Evolutionary conservation across 257 asterid genomes (phyloP).

Genomic region (Oldenlandia corymbosa): DNA sequence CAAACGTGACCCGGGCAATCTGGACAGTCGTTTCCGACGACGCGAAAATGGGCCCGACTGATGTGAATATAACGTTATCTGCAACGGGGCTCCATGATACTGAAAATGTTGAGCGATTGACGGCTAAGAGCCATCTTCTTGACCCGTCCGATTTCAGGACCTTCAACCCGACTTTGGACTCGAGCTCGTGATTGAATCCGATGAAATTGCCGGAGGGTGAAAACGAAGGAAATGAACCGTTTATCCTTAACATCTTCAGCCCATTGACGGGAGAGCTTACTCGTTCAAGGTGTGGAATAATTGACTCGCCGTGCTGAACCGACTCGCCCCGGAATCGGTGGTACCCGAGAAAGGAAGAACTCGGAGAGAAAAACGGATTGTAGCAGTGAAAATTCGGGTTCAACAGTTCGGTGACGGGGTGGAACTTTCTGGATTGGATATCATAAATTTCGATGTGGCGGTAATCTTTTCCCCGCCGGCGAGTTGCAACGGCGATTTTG

Average conservation of each 20-base stretch:
- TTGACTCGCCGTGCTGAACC: slow-evolving; percentile 22
- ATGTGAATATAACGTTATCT: slow-evolving; percentile 51
- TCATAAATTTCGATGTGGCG: slow-evolving; percentile 79
- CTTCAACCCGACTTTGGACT: slow-evolving; percentile 36
- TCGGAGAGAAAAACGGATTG: slow-evolving; percentile 65
- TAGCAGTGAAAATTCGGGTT: slow-evolving; percentile 71
- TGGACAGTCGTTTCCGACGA: slow-evolving; percentile 43
- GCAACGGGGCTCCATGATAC: slow-evolving; percentile 75
- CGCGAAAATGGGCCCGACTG: slow-evolving; percentile 66
- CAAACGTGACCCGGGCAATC: slow-evolving; percentile 67
- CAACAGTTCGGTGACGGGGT: slow-evolving; percentile 46
- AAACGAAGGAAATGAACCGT: slow-evolving; percentile 63
- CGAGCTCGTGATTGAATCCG: slow-evolving; percentile 50
- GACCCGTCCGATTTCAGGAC: slow-evolving; percentile 65
- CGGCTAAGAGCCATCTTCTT: slow-evolving; percentile 51
- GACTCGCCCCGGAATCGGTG: slow-evolving; percentile 70
- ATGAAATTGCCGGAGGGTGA: slow-evolving; percentile 58
- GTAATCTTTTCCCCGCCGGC: slow-evolving; percentile 49
- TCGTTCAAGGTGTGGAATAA: slow-evolving; percentile 48
- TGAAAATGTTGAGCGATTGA: slow-evolving; percentile 40
- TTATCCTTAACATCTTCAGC: slow-evolving; percentile 51
- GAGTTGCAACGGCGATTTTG: slow-evolving; percentile 55
- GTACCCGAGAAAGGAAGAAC: slow-evolving; percentile 41
- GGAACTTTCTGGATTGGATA: slow-evolving; percentile 31
- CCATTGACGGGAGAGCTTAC: slow-evolving; percentile 42